Percentiles rank a stretch among this genome's conserved stretches.
phyloP scores from a whole-genome alignment of 2,329 filamentous ascomycete species.

The Cryphonectria naterciae region DNA sequence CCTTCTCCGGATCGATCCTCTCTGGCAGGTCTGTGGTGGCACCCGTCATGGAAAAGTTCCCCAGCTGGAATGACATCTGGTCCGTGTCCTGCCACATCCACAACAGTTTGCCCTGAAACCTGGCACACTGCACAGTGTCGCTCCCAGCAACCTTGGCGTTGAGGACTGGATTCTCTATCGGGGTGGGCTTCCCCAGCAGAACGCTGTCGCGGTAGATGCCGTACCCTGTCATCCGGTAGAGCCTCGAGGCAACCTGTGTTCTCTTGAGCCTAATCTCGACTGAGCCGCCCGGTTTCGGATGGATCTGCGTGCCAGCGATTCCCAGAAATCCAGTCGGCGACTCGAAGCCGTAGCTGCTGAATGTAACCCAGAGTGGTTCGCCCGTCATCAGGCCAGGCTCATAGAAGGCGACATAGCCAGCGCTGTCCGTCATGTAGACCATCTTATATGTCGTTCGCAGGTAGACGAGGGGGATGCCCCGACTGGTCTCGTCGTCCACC shows the following conservation, averaged over 20 bases:
- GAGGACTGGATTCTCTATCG: conserved; percentile 15
- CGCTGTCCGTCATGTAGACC: conserved; percentile 29
- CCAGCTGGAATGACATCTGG: conserved; percentile 24
- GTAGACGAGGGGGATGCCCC: conserved; percentile 24
- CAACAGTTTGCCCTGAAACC: conserved; percentile 20
- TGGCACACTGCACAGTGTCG: conserved; percentile 27
- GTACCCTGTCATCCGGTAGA: conserved; percentile 27
- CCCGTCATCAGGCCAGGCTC: conserved; percentile 28
- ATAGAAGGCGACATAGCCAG: conserved; percentile 28
- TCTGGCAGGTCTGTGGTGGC: conserved; percentile 24
- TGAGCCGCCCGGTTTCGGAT: conserved; percentile 11
- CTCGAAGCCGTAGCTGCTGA: conserved; percentile 29
- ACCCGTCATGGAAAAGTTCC: conserved; percentile 28
- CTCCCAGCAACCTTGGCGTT: conserved; percentile 28
- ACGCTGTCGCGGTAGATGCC: conserved; percentile 27
- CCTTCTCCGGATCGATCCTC: conserved; percentile 18
- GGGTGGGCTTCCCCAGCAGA: conserved; percentile 20
- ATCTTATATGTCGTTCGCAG: conserved; percentile 26
- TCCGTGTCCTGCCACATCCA: conserved; percentile 31
- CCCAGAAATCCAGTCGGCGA: conserved; percentile 25
- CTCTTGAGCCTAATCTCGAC: conserved; percentile 27
- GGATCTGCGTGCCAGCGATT: conserved; percentile 19
- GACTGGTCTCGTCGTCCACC: conserved; percentile 20
- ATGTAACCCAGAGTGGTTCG: conserved; percentile 25
- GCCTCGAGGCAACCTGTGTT: conserved; percentile 23